phyloP scores from a whole-genome alignment of 1,284 basidiomycete genomes.

The Schizophyllum amplum region DNA sequence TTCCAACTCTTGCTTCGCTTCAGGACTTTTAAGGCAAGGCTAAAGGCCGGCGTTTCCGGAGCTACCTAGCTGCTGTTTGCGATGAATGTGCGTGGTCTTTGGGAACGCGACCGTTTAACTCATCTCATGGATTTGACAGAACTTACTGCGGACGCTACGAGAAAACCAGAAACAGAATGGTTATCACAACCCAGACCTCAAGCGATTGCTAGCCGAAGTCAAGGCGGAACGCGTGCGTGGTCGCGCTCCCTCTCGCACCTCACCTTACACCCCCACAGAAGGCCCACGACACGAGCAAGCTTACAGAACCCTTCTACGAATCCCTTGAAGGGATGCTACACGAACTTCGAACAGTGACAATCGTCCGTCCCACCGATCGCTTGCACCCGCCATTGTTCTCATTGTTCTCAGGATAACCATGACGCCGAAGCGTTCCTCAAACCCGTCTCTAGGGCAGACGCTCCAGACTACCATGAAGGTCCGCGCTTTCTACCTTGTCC shows the following conservation, averaged over 20 bases:
- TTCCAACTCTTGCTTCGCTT: no score
- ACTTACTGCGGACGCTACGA: slow-evolving; percentile 71
- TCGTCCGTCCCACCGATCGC: slow-evolving; percentile 39
- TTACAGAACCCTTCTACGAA: slow-evolving; percentile 86
- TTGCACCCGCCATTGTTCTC: slow-evolving; percentile 16
- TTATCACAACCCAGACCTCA: slow-evolving; percentile 53
- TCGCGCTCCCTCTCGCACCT: slow-evolving; percentile 5
- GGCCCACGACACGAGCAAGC: slow-evolving; percentile 59
- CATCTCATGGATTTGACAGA: slow-evolving; percentile 30
- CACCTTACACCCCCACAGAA: slow-evolving; percentile 28
- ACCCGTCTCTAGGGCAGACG: slow-evolving; percentile 80
- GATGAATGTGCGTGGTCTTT: background rate
- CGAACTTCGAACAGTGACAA: slow-evolving; percentile 74
- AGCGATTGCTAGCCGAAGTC: slow-evolving; percentile 61
- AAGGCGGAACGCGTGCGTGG: slow-evolving; percentile 67
- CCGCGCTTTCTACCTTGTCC: slow-evolving; percentile 17
- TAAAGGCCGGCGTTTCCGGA: no score
- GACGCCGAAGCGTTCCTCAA: slow-evolving; percentile 87
- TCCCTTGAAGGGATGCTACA: slow-evolving; percentile 79
- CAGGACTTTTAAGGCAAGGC: no score
- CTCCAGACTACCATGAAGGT: slow-evolving; percentile 88
- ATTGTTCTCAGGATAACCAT: slow-evolving; percentile 60
- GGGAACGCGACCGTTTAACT: background rate
- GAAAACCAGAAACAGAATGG: slow-evolving; percentile 52
- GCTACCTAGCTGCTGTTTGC: no score